Conservation (phyloP, 257 asterid genomes). For the Gentiana dahurica region DNA sequence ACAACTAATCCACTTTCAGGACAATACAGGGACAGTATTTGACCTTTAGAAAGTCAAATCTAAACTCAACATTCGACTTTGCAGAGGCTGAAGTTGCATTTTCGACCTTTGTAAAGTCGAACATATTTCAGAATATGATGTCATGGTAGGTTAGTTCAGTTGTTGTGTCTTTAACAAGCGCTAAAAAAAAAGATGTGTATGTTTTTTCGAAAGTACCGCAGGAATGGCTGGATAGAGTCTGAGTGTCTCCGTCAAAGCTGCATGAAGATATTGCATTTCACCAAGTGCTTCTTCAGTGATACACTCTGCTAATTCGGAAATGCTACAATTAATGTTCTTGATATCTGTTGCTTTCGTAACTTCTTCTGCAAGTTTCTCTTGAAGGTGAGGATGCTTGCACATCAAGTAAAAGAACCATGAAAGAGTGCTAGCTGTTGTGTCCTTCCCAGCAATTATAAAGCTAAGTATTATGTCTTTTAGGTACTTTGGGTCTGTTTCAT, state of each 20-base stretch:
- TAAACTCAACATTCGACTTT: too few relatives aligned
- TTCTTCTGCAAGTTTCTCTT: conserved; percentile 35
- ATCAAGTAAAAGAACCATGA: conserved; percentile 68
- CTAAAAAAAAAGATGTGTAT: too few relatives aligned
- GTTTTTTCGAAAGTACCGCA: conserved; percentile 15
- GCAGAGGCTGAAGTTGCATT: too few relatives aligned
- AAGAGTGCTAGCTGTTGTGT: conserved; percentile 56
- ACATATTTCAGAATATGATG: too few relatives aligned
- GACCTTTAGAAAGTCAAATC: too few relatives aligned
- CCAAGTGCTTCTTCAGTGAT: conserved; percentile 47
- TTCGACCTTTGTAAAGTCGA: too few relatives aligned
- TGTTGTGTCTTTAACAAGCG: too few relatives aligned
- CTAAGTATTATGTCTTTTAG: conserved; percentile 57
- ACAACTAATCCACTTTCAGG: too few relatives aligned
- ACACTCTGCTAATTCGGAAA: conserved; percentile 28
- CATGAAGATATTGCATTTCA: conserved; percentile 59
- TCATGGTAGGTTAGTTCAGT: too few relatives aligned
- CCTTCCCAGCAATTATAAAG: conserved; percentile 72
- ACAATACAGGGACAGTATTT: too few relatives aligned
- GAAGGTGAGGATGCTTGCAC: conserved; percentile 52
- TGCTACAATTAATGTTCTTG: conserved; percentile 8
- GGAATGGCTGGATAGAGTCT: conserved; percentile 63
- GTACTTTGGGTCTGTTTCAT: conserved; percentile 53
- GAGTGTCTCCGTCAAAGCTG: conserved; percentile 52
- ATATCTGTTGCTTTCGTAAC: conserved; percentile 26